Evolutionary conservation across 768 basidiomycete species (phyloP).

Genomic region (Tubosaeta sp.): DNA sequence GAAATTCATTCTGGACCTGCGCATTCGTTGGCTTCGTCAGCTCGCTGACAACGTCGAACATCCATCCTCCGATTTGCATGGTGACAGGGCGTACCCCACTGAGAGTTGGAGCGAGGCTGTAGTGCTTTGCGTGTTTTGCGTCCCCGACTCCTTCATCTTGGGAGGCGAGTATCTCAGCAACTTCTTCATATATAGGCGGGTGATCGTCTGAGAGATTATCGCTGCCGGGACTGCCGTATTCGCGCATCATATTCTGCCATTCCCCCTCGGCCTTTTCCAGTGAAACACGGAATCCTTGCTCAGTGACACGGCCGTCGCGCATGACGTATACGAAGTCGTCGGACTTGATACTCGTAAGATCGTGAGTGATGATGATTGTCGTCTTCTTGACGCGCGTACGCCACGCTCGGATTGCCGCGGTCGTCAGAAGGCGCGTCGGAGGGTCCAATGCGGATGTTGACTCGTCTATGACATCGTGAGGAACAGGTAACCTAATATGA

Average conservation of each 20-base stretch:
- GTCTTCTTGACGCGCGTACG: conserved; percentile 56
- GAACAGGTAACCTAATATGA: background rate
- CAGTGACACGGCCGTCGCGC: conserved; percentile 71
- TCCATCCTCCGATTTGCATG: conserved; percentile 62
- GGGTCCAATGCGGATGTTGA: conserved; percentile 83
- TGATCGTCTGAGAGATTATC: conserved; percentile 31
- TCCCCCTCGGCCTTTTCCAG: conserved; percentile 62
- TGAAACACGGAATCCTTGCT: conserved; percentile 84
- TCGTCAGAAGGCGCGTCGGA: conserved; percentile 81
- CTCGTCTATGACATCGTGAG: conserved; percentile 48
- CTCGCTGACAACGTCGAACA: conserved; percentile 75
- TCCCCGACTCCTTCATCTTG: conserved; percentile 36
- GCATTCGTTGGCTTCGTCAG: conserved; percentile 38
- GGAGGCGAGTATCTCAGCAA: conserved; percentile 47
- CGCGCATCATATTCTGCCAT: conserved; percentile 65
- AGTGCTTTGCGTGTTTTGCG: conserved; percentile 30
- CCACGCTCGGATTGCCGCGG: conserved; percentile 67
- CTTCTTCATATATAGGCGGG: conserved; percentile 33
- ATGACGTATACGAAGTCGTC: conserved; percentile 93
- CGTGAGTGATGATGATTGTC: conserved; percentile 73
- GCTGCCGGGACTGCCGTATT: conserved; percentile 54
- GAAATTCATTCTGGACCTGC: background rate
- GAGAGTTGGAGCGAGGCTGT: conserved; percentile 37
- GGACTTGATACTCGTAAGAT: conserved; percentile 72
- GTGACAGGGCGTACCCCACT: conserved; percentile 50